Base-by-base conservation (phyloP, 108 stramenopile genomes). In the Cyclotella cryptica region DNA sequence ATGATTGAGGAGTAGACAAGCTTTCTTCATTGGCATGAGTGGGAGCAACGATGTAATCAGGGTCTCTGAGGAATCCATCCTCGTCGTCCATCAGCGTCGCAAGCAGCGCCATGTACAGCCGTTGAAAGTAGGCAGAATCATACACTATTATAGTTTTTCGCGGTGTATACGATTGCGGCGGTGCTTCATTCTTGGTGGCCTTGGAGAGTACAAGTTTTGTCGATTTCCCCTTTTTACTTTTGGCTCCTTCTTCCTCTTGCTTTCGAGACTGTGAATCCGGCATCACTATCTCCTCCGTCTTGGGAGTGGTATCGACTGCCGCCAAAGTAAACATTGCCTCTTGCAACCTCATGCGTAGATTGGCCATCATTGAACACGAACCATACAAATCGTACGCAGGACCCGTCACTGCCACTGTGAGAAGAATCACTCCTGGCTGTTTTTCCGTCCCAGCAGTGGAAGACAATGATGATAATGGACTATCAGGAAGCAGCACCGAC, bases 301-400 rank as follows among this genome's bases (percentile, higher is more conserved):
- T 6, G 1, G 63, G 22, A 74, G 63, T 61, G 64, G 78, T 74
- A 52, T 82, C 75, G 55, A 82, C 53, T 21, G 41, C 54, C 15
- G 75, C 19, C 40, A 82, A 30, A 21, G 62, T 71, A 15, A 4
- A 15, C 71, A 72, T 58, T 10, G 52, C 61, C 35, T 82, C 70
- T 8, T 69, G 62, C 46, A 82, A 51, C 28, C 81, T 42, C 26
- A 19, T 24, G 22, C 75, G 74, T 13, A 82, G 68, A 15, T 69
- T 76, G 8, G 69, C 44, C 53, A 72, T 60, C 0, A 82, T 27
- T 17, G 75, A 43, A 19, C 75, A 82, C 24, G 47, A 69, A 22
- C 81, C 81, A 24, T 60, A 82, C 29, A 76, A 43, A 71, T 82
- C 81, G 44, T 82, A 82, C 8, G 81, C 35, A 27, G 81, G 81